Evolutionary conservation across 2,329 filamentous ascomycete genomes (phyloP), one percentile per base, ranked within the genome.

Genomic region (Penicillium sp.): DNA sequence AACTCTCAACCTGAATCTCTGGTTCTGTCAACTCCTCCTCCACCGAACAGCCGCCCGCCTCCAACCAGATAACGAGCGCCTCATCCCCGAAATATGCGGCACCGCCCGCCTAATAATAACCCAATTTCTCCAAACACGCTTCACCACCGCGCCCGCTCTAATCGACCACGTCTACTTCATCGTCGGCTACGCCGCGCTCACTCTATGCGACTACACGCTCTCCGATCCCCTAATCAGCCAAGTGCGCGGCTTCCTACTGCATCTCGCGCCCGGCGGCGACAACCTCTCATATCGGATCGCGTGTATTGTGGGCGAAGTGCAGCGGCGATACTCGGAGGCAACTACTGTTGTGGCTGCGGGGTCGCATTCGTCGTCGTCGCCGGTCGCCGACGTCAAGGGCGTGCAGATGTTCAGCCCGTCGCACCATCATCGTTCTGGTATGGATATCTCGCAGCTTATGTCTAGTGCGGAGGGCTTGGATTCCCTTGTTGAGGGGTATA

Each of bases 1-100:
- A n/a, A 69, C 69, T 15, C 59, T 72, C 36, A 68, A 72, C 33
- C 64, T 72, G n/a, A 70, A 68, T 55, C 60, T 72, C 46, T 70
- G 68, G 68, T 73, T 72, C 59, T 72, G 70, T 49, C 68, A 73
- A 49, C 66, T 72, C n/a, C 68, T 73, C 23, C 68, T 73, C 3
- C 63, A 72, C 55, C 62, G 71, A 21, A 72, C 70, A 5, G 66
- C 70, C 8, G 57, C 69, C 40, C 61, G 66, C 29, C 57, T 68
- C 33, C 68, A 67, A 51, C 57, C 62, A 2, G 65, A 71, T 9
- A 61, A 62, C 7, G 68, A 72, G 36, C 61, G 60, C 25, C 66
- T 71, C 3, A 29, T 64, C 3, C 54, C 68, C 5, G 70, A 71
- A 50, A 66, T 71, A 21, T 61, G 70, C 59, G 65, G 66, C 41